Conservation (phyloP, 75 land plant species). For the Picea sitchensis region DNA sequence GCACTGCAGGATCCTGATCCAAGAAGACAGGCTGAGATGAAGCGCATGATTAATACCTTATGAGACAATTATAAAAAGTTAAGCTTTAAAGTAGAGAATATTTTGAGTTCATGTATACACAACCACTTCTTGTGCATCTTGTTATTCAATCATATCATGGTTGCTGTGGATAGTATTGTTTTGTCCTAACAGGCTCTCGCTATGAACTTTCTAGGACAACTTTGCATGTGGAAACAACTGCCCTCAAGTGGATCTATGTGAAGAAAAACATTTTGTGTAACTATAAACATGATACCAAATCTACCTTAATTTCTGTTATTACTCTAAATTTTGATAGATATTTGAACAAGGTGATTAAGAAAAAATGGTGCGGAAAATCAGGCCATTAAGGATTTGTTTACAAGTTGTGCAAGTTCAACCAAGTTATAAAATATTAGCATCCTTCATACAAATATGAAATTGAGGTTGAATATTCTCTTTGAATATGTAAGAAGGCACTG, state of each 20-base stretch:
- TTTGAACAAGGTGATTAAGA: background rate
- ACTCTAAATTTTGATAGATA: background rate
- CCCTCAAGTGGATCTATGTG: background rate
- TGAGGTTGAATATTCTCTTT: too few species aligned
- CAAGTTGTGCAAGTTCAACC: background rate
- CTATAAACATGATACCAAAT: background rate
- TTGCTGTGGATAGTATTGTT: background rate
- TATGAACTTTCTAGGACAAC: background rate
- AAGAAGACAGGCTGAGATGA: constrained; percentile 66
- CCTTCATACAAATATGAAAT: background rate
- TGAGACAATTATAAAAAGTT: constrained; percentile 17
- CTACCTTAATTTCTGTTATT: background rate
- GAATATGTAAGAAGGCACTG: too few species aligned
- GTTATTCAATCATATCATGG: background rate
- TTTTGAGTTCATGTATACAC: background rate
- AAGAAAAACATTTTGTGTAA: background rate
- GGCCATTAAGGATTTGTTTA: background rate
- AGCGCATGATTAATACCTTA: constrained; percentile 74
- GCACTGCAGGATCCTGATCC: constrained; percentile 72
- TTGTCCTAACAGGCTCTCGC: background rate
- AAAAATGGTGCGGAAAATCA: background rate
- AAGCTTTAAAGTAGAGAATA: background rate
- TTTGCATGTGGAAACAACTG: background rate
- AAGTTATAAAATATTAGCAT: background rate
- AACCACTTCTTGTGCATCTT: background rate